Evolutionary conservation across 1,139 yeast species (phyloP), one percentile per base, ranked within the genome.

Genomic region (Yamadazyma dushanensis): DNA sequence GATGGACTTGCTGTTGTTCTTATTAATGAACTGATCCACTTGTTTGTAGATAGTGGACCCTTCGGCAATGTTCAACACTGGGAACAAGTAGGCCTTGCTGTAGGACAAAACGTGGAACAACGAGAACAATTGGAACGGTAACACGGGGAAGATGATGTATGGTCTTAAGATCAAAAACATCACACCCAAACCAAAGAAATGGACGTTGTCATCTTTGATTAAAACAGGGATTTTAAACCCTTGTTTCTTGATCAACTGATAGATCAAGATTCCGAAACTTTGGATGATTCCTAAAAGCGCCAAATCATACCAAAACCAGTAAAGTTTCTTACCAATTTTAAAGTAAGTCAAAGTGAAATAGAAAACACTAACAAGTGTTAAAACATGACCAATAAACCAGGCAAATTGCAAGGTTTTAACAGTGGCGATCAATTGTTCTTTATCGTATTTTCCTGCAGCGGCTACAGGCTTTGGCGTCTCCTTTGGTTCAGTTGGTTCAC

Each of bases 221-320:
- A 60, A 44, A 5, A 40, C 35, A n/a, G 36, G 39, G 5, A 46
- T 32, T 22, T 53, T 49, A 20, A 63, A 85, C 50, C 70, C 63
- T 58, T 53, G 52, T 51, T 62, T 68, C 39, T 54, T 59, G 34
- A 61, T 47, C 40, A 57, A 49, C 51, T 88, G 92, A 60, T 70
- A 80, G 20, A 85, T 61, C 41, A 88, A 84, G 45, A 90, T 78
- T 16, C 88, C 89, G 59, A 87, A 89, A 25, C 95, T 81, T 47
- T 73, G 76, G 33, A 86, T 56, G 5, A 85, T 81, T 11, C 92
- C 85, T 9, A 81, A 34, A 44, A 80, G 80, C 2, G 86, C 73
- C 38, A 76, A 53, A 37, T 76, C 70, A 63, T 86, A 88, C 70
- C 83, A 73, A 29, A 48, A 38, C 38, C 44, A 39, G 70, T 73